Base-by-base conservation (phyloP, 768 basidiomycete species). In the Suillus variegatus region DNA sequence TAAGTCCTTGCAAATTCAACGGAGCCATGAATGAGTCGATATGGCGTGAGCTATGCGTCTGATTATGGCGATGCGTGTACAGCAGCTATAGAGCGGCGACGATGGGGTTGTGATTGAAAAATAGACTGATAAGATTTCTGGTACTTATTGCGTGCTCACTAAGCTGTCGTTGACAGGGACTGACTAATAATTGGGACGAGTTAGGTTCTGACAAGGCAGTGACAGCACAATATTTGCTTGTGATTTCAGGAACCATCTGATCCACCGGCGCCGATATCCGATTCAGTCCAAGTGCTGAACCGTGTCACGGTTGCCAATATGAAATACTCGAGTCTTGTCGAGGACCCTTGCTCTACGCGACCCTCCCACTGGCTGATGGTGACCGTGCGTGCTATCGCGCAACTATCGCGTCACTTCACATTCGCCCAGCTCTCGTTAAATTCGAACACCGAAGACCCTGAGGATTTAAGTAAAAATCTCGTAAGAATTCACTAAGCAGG, bases 1-100 rank as follows among this genome's bases (percentile, higher is more conserved):
- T 93, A 75, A 95, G 89, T 38, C 93, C 93, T 63, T 93, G 88
- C 13, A 95, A 80, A 64, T 82, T 86, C 13, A 87, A 76, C 32
- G 90, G 84, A 49, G 85, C 79, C 89, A 91, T 90, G 41, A 52
- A 91, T 90, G 46, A 61, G 71, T 66, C 38, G 13, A 47, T 25
- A 54, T 28, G 43, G 32, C 58, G 4, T 22, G 35, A 13, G n/a
- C 5, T 25, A 36, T 54, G 32, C 22, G 60, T 22, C 35, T 47
- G 51, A n/a, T 36, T 14, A 22, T 49, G 14, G 49, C 56, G 54
- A 51, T 57, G 40, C 13, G 20, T 25, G 44, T 28, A 49, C 12
- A 71, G 68, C 61, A 64, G 20, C 0, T 6, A n/a, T n/a, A n/a
- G n/a, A 32, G 6, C 6, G 14, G 20, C 9, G 18, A 60, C 62